Evolutionary conservation across 805 yeast genomes (phyloP), one percentile per base, ranked within the genome.

Genomic region (Pichia cabralensis): DNA sequence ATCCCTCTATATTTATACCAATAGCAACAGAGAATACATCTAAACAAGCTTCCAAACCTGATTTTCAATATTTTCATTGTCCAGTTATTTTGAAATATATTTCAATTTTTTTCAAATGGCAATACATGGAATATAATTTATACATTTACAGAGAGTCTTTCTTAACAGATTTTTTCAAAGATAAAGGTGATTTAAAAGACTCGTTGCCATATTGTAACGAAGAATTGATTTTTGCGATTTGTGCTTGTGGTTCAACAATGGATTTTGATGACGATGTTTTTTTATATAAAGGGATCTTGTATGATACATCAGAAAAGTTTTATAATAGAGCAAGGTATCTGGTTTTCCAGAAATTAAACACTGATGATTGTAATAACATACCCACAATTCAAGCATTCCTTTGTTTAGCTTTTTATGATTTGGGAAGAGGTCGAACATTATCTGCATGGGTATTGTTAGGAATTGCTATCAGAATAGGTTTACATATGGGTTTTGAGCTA

Each of bases 131-230:
- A 11, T 21, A 32, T n/a, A 20, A 56, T 45, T 62, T 71, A 55
- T 75, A 72, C 44, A 67, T 75, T 19, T 76, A 72, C 45, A 55
- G 82, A 41, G 82, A 75, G 45, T 70, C 78, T 18, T 75, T 75
- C 44, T 53, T 75, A 21, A 64, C 60, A 31, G 79, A 74, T 35
- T 74, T 73, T 48, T 70, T 73, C 20, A 34, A 17, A 18, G 30
- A 50, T 61, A 69, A 42, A 72, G 74, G 23, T 62, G 67, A 25
- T 61, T 65, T 20, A 59, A 65, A 43, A 62, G 69, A 30, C 58
- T 69, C 38, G 71, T 72, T 52, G 71, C 78, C 43, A 69, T 76
- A 27, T 61, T 35, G 38, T 16, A 35, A 22, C 27, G 34, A 60
- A 39, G 70, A 65, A 14, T 55, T 75, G 31, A 63, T 74, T 1